Conservation (phyloP, 1,284 basidiomycete species). For the Cryptococcus maquisensis region DNA sequence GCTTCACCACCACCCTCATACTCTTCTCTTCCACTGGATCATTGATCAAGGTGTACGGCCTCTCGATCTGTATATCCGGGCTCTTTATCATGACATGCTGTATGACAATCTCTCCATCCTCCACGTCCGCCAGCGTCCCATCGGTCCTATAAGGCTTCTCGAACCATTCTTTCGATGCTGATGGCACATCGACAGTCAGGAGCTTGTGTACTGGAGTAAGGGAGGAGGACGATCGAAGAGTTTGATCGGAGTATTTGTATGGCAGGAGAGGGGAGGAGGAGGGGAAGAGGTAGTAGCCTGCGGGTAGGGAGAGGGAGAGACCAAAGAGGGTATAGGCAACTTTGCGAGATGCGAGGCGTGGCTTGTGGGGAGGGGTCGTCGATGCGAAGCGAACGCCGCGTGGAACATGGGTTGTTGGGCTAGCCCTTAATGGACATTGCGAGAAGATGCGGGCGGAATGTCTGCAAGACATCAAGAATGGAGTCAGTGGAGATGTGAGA, state of each 20-base stretch:
- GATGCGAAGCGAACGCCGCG: too few relatives aligned
- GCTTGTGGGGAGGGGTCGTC: too few relatives aligned
- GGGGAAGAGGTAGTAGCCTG: slow-evolving; percentile 21
- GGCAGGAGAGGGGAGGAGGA: slow-evolving; percentile 23
- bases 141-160: slow-evolving; percentile 10
- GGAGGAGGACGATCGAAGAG: slow-evolving; percentile 11
- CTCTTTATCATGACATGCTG: slow-evolving; percentile 46
- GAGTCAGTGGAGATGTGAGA: too few relatives aligned
- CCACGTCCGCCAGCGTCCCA: slow-evolving; percentile 6
- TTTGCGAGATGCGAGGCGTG: not conserved
- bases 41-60: slow-evolving; percentile 47
- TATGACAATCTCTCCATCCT: slow-evolving; percentile 26
- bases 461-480: too few relatives aligned
- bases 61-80: slow-evolving; percentile 45
- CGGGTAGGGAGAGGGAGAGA: slow-evolving; percentile 21
- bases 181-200: slow-evolving; percentile 24
- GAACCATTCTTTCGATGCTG: slow-evolving; percentile 2
- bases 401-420: too few relatives aligned
- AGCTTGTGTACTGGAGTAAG: slow-evolving; percentile 32
- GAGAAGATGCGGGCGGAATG: too few relatives aligned
- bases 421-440: too few relatives aligned
- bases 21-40: slow-evolving; percentile 33
- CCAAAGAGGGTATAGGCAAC: slow-evolving; percentile 8
- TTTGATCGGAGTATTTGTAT: slow-evolving; percentile 36
- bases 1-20: slow-evolving; percentile 42